phyloP scores from a whole-genome alignment of 2,329 filamentous ascomycete genomes.

The Monilinia fructigena region DNA sequence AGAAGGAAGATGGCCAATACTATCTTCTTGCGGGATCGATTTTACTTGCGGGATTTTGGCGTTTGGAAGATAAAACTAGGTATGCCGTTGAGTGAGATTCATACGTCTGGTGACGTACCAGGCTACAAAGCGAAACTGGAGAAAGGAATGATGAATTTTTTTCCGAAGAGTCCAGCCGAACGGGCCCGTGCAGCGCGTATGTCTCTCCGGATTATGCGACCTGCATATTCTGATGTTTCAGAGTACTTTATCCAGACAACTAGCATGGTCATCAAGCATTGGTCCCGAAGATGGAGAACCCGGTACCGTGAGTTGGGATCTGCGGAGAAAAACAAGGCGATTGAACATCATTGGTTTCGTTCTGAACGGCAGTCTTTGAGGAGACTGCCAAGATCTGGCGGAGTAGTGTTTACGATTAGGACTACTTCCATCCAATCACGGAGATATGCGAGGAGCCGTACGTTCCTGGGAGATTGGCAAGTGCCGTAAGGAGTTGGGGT shows the following conservation, averaged over 20 bases:
- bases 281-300: conserved; percentile 65
- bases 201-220: conserved; percentile 26
- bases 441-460: conserved; percentile 63
- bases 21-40: conserved; percentile 76
- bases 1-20: conserved; percentile 72
- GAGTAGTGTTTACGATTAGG: conserved; percentile 62
- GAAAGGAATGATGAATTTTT: conserved; percentile 79
- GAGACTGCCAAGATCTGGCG: conserved; percentile 53
- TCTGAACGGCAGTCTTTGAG: conserved; percentile 64
- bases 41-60: conserved; percentile 80
- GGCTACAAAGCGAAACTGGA: conserved; percentile 70
- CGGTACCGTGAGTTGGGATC: conserved; percentile 63
- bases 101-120: conserved; percentile 74
- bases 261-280: conserved; percentile 76
- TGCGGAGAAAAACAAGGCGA: conserved; percentile 69
- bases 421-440: conserved; percentile 59
- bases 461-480: conserved; percentile 75
- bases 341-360: conserved; percentile 74
- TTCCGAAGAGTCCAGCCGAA: conserved; percentile 70
- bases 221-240: conserved; percentile 43
- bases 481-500: conserved; percentile 78
- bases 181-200: conserved; percentile 51
- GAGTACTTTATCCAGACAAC: conserved; percentile 84
- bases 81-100: conserved; percentile 76
- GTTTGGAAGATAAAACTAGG: conserved; percentile 78